Base-by-base conservation (phyloP, 805 yeast species). In the Groenewaldozyma tartarivorans region DNA sequence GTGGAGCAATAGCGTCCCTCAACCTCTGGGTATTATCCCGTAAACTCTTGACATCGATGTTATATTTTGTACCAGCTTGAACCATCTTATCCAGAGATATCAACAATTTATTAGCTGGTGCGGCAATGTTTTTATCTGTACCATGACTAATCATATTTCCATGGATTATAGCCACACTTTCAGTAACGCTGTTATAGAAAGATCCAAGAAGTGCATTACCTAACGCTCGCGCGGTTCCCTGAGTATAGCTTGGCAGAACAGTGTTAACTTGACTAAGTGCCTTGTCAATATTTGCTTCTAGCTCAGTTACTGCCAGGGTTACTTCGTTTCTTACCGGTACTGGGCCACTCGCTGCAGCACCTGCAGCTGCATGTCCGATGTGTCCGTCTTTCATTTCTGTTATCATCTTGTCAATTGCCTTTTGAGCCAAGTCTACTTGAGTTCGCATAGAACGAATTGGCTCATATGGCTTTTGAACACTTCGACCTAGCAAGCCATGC, bases 221-320 rank as follows among this genome's bases (percentile, higher is more conserved):
- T n/a, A 55, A 45, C n/a, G 41, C 49, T 20, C 31, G 32, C 34
- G 42, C 27, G 19, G 48, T 31, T 18, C 62, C 60, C 5, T 42
- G 43, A 19, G 58, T 52, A n/a, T 50, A 11, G 7, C 53, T 50
- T 15, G 45, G 44, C 16, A 52, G 42, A n/a, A 46, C 47, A 33
- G 33, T 39, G 22, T 46, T 40, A 27, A 48, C 41, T 19, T 47
- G 42, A 18, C 55, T 54, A 20, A 50, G 46, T 6, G 45, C 39
- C 43, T 56, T 56, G 40, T 58, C 62, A 35, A 53, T 46, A 45
- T 56, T 60, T 13, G 54, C 52, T 40, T 58, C 63, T 18, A 55
- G 47, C 32, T 59, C 61, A 16, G 59, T 55, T 37, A 58, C 48
- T 35, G 18, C 18, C 22, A 22, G 11, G 31, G 13, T 11, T n/a